These are phyloP conservation scores for Polygonum maritimum DNA, from an alignment of 148 eudicot species.

Conservation along the genomic window DNA sequence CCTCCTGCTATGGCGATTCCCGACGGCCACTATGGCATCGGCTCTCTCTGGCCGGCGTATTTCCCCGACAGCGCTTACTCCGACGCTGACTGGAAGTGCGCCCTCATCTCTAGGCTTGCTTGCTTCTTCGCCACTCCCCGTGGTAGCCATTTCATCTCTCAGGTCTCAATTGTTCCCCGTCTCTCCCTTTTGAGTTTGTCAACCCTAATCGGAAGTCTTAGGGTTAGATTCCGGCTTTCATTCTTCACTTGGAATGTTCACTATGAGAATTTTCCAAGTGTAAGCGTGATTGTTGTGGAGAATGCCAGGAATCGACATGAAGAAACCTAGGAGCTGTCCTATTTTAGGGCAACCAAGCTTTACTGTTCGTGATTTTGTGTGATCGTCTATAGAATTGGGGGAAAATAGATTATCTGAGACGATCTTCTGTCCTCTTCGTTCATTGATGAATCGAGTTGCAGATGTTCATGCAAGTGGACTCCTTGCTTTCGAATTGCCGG, in stretches of 20 bases:
- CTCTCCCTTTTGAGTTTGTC: background rate
- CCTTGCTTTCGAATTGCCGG: background rate
- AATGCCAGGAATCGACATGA: background rate
- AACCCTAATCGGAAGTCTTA: background rate
- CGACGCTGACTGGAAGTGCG: constrained; percentile 26
- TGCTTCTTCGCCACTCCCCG: constrained; percentile 58
- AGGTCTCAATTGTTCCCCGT: constrained; percentile 31
- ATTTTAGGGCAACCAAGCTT: background rate
- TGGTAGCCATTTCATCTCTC: constrained; percentile 39
- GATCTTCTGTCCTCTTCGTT: background rate
- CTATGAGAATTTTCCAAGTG: background rate
- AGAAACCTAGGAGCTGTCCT: background rate
- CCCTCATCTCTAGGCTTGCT: constrained; percentile 45
- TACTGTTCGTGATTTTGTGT: background rate
- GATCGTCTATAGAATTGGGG: background rate
- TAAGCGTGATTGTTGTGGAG: background rate
- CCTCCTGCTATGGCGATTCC: constrained; percentile 2
- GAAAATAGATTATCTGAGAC: background rate
- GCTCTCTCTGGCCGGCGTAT: constrained; percentile 36
- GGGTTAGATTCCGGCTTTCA: background rate
- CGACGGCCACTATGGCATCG: constrained; percentile 20
- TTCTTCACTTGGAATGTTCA: background rate
- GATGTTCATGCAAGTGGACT: background rate
- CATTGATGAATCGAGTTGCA: background rate
- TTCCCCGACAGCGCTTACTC: constrained; percentile 50